These are phyloP conservation scores for Tanacetum coccineum DNA, from an alignment of 129 eudicot genomes.

Conservation along the genomic window DNA sequence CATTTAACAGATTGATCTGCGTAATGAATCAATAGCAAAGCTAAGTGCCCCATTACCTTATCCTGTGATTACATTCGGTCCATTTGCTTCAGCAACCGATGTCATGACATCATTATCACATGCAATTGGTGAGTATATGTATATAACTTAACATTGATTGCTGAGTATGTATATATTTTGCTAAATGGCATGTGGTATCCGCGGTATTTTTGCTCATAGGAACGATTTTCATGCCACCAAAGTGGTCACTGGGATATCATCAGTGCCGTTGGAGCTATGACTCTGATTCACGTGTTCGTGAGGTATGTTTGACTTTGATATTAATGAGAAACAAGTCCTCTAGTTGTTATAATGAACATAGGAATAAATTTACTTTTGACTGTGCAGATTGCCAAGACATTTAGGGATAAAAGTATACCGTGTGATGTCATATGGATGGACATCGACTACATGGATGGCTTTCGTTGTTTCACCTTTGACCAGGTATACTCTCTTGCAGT, in stretches of 20 bases:
- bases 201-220: conserved; percentile 31
- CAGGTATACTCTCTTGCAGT: conserved; percentile 34
- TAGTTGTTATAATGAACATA: not conserved
- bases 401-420: conserved; percentile 79
- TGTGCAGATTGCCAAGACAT: conserved; percentile 76
- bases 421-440: conserved; percentile 99
- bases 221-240: conserved; percentile 94
- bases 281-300: conserved; percentile 79
- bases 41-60: conserved; percentile 45
- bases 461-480: conserved; percentile 93
- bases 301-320: conserved; percentile 38
- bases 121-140: conserved; percentile 70
- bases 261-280: conserved; percentile 98
- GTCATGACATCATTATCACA: conserved; percentile 68
- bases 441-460: conserved; percentile 94
- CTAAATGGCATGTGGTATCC: not conserved
- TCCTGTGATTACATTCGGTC: conserved; percentile 87
- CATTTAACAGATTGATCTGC: conserved; percentile 68
- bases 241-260: conserved; percentile 94
- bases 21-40: conserved; percentile 62
- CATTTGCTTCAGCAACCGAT: conserved; percentile 68
- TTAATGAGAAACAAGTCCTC: too few relatives aligned
- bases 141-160: too few relatives aligned
- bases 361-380: not conserved
- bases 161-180: too few relatives aligned